These are phyloP conservation scores for Ajuga reptans DNA, from an alignment of 305 asterid species.

Conservation along the genomic window DNA sequence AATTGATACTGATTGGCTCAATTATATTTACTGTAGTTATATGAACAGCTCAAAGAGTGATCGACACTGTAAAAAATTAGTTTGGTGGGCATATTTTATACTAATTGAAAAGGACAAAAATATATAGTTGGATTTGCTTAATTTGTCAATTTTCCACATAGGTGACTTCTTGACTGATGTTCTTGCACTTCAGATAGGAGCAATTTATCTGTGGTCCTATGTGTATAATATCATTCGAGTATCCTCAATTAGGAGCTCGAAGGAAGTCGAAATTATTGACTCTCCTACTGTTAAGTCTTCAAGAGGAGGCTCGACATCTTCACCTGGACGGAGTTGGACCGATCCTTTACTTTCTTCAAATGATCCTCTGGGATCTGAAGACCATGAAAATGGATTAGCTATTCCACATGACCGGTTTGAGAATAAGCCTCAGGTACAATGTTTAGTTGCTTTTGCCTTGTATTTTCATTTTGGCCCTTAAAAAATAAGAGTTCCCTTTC, in stretches of 20 bases:
- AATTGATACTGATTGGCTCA: neutral
- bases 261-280: constrained; percentile 45
- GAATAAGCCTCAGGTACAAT: constrained; percentile 39
- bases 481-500: too few species aligned
- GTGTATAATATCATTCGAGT: constrained; percentile 64
- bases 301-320: constrained; percentile 28
- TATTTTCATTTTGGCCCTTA: neutral
- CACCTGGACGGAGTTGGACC: constrained; percentile 26
- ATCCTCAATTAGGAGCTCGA: constrained; percentile 41
- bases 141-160: too few species aligned
- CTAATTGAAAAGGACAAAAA: neutral
- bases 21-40: neutral
- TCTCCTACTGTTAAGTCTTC: constrained; percentile 32
- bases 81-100: neutral
- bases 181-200: constrained; percentile 50
- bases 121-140: too few species aligned
- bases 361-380: constrained; percentile 24
- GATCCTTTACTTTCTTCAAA: constrained; percentile 55
- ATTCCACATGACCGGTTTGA: constrained; percentile 33
- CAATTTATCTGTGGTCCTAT: constrained; percentile 70
- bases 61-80: neutral
- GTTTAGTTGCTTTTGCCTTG: neutral
- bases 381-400: constrained; percentile 30
- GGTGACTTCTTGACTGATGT: too few species aligned
- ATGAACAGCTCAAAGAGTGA: neutral